Conservation (phyloP, 768 basidiomycete species). For the Kockovaella imperatae region DNA sequence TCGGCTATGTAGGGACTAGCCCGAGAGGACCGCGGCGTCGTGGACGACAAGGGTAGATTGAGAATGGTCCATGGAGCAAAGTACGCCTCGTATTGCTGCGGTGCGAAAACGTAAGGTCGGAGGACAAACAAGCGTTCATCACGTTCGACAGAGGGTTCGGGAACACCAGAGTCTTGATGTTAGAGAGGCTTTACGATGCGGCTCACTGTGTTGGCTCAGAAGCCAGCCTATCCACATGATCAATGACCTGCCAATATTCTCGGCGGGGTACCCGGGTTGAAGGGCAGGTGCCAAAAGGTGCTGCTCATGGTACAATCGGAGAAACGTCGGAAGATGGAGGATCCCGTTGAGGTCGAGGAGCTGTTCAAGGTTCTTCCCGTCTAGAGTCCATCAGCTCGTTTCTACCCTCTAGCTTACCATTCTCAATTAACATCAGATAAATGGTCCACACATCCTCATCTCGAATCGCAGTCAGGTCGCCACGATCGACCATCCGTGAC, state of each 20-base stretch:
- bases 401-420: slow-evolving; percentile 32
- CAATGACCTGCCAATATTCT: slow-evolving; percentile 37
- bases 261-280: slow-evolving; percentile 43
- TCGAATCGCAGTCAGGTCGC: slow-evolving; percentile 14
- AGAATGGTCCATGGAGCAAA: slow-evolving; percentile 45
- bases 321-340: slow-evolving; percentile 28
- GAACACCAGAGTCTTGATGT: slow-evolving; percentile 57
- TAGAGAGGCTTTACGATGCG: not conserved
- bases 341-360: slow-evolving; percentile 24
- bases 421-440: slow-evolving; percentile 43
- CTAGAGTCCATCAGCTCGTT: slow-evolving; percentile 16
- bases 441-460: slow-evolving; percentile 39
- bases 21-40: slow-evolving; percentile 7
- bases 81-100: slow-evolving; percentile 42
- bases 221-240: slow-evolving; percentile 45
- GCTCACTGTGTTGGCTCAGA: slow-evolving; percentile 18
- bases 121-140: slow-evolving; percentile 47
- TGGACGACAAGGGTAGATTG: slow-evolving; percentile 33
- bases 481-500: slow-evolving; percentile 8
- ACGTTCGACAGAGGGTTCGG: slow-evolving; percentile 29
- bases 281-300: slow-evolving; percentile 40
- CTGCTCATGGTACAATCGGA: slow-evolving; percentile 41
- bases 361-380: slow-evolving; percentile 39
- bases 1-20: slow-evolving; percentile 43
- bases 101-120: slow-evolving; percentile 47